Percentiles rank a stretch among this genome's conserved stretches.
Evolutionary conservation across 2,329 filamentous ascomycete species (phyloP).

Genomic region (Macrophomina tecta): DNA sequence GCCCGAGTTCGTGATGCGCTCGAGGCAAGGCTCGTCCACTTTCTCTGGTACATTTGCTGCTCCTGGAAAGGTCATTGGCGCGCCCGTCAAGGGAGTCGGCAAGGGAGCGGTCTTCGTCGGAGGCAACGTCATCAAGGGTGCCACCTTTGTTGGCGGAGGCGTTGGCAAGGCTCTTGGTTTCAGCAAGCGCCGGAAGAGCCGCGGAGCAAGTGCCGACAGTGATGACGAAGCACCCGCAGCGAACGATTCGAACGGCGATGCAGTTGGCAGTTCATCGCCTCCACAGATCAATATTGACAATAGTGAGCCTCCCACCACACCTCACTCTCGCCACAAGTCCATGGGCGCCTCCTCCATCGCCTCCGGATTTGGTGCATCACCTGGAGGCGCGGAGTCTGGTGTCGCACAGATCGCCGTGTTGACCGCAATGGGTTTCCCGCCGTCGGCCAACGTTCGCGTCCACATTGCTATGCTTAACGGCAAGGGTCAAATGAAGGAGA

Average conservation of each 20-base stretch:
- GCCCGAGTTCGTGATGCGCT: constrained; percentile 85
- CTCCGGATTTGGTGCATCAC: constrained; percentile 43
- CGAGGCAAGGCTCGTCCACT: constrained; percentile 87
- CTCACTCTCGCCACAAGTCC: constrained; percentile 43
- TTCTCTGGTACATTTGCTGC: constrained; percentile 89
- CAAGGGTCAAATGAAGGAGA: constrained; percentile 70
- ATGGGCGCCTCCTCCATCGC: constrained; percentile 50
- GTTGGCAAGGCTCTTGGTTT: constrained; percentile 59
- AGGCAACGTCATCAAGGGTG: constrained; percentile 84
- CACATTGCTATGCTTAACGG: constrained; percentile 51
- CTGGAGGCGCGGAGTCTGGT: constrained; percentile 67
- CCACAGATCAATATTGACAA: constrained; percentile 42
- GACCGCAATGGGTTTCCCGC: constrained; percentile 77
- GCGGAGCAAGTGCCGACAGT: constrained; percentile 50
- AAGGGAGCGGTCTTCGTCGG: constrained; percentile 74
- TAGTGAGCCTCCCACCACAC: constrained; percentile 29
- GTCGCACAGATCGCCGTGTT: constrained; percentile 81
- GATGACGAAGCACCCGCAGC: constrained; percentile 49
- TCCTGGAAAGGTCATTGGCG: constrained; percentile 89
- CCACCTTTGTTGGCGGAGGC: constrained; percentile 86
- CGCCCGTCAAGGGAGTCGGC: constrained; percentile 90
- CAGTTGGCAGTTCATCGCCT: constrained; percentile 34
- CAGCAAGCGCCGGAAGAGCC: constrained; percentile 65
- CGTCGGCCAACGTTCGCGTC: constrained; percentile 79
- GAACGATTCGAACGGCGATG: constrained; percentile 35